These are phyloP conservation scores for Gloeophyllum trabeum DNA, from an alignment of 768 basidiomycete genomes.

Conservation along the genomic window DNA sequence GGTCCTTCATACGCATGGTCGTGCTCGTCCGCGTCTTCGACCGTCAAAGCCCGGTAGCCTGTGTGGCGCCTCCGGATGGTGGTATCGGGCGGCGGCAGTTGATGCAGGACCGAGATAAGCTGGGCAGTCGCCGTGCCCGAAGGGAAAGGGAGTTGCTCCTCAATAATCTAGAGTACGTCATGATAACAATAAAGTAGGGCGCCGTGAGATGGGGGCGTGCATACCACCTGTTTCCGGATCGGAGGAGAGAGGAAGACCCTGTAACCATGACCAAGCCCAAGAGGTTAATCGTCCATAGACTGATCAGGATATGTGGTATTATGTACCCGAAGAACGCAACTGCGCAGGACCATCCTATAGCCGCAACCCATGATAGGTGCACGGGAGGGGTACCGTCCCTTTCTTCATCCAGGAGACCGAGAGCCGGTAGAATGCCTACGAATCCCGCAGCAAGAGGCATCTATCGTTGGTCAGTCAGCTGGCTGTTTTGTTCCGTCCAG, in stretches of 20 bases:
- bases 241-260: conserved; percentile 96
- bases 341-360: conserved; percentile 80
- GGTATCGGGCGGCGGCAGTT: conserved; percentile 55
- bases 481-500: background rate
- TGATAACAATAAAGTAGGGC: background rate
- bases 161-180: conserved; percentile 53
- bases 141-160: conserved; percentile 90
- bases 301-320: background rate
- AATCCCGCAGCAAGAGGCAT: conserved; percentile 86
- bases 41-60: conserved; percentile 39
- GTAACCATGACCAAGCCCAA: conserved; percentile 3
- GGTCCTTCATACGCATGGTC: too few species aligned
- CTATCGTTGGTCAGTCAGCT: conserved; percentile 10
- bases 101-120: conserved; percentile 82
- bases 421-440: conserved; percentile 88
- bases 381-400: conserved; percentile 74
- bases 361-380: conserved; percentile 57
- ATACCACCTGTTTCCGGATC: conserved; percentile 85
- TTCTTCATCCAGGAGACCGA: conserved; percentile 63
- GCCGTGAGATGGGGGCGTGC: conserved; percentile 18
- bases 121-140: conserved; percentile 96
- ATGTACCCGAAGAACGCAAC: conserved; percentile 86
- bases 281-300: background rate
- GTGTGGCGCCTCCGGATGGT: conserved; percentile 36
- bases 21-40: conserved; percentile 11